phyloP scores from a whole-genome alignment of 1,284 basidiomycete genomes.

The Naganishia liquefaciens region DNA sequence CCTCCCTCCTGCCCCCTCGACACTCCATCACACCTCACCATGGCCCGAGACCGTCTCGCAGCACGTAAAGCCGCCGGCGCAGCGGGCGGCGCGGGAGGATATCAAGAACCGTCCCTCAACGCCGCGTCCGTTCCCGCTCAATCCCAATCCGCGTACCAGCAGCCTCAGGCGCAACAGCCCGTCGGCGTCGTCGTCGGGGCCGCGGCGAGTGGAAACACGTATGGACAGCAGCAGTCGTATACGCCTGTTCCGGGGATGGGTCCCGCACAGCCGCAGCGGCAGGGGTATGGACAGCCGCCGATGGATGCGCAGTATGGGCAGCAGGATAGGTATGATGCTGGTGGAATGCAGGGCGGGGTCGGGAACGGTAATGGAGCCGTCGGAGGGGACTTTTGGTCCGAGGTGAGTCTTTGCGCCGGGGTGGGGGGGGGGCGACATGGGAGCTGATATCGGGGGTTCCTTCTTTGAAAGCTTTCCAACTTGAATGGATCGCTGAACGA shows the following conservation, averaged over 20 bases:
- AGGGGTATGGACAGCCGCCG: slow-evolving; percentile 13
- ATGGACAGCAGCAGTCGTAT: slow-evolving; percentile 30
- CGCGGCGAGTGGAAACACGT: slow-evolving; percentile 30
- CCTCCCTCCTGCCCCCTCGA: neutral
- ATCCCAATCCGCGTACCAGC: slow-evolving; percentile 8
- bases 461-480: slow-evolving; percentile 22
- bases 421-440: too few species aligned
- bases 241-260: slow-evolving; percentile 34
- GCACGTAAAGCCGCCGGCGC: slow-evolving; percentile 23
- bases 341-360: slow-evolving; percentile 29
- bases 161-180: neutral
- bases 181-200: too few species aligned
- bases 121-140: slow-evolving; percentile 18
- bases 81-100: slow-evolving; percentile 10
- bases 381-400: slow-evolving; percentile 50
- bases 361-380: slow-evolving; percentile 36
- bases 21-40: neutral
- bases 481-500: slow-evolving; percentile 37
- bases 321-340: slow-evolving; percentile 40
- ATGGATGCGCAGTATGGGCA: slow-evolving; percentile 43
- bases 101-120: slow-evolving; percentile 23
- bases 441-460: neutral
- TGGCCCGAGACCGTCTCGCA: slow-evolving; percentile 30
- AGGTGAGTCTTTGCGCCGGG: slow-evolving; percentile 36
- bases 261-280: slow-evolving; percentile 30